Conservation (phyloP, 2,329 filamentous ascomycete genomes). For the Elsinoe ampelina region DNA sequence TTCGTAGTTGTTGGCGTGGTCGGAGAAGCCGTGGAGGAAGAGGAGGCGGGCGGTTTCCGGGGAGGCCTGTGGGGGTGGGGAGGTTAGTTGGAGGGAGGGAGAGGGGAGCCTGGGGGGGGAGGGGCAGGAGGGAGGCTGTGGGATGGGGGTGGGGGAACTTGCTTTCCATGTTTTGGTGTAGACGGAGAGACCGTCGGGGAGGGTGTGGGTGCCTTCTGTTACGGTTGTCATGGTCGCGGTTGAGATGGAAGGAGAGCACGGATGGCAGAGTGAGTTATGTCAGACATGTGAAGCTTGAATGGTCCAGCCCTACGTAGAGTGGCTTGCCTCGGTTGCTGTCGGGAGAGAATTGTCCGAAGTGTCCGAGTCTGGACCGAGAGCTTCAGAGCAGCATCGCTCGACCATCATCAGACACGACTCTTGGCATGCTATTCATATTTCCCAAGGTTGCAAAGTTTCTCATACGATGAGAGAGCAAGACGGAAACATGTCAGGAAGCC, state of each 20-base stretch:
- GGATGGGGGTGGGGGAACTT: constrained; percentile 9
- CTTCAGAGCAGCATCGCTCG: too few species aligned
- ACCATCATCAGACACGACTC: too few species aligned
- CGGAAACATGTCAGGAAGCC: too few species aligned
- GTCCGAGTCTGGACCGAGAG: background rate
- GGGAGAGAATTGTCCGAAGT: background rate
- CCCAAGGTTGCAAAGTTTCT: too few species aligned
- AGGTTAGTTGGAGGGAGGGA: constrained; percentile 9
- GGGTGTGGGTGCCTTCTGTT: constrained; percentile 41
- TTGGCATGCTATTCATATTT: too few species aligned
- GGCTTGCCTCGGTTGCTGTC: background rate
- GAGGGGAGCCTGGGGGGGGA: background rate
- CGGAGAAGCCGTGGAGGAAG: constrained; percentile 83
- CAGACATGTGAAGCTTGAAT: background rate
- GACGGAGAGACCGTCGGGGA: constrained; percentile 44
- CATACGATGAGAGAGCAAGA: too few species aligned
- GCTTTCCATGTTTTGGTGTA: constrained; percentile 57
- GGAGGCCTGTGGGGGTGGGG: constrained; percentile 23
- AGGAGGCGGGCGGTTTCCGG: constrained; percentile 64
- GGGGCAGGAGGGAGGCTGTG: background rate
- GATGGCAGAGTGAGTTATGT: background rate
- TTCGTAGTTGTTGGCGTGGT: constrained; percentile 69
- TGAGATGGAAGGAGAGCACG: background rate
- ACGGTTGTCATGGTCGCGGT: background rate
- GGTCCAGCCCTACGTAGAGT: background rate